Evolutionary conservation across 495 filamentous ascomycete genomes (phyloP), one percentile per base, ranked within the genome.

Genomic region (Trichocladium uniseriatum): DNA sequence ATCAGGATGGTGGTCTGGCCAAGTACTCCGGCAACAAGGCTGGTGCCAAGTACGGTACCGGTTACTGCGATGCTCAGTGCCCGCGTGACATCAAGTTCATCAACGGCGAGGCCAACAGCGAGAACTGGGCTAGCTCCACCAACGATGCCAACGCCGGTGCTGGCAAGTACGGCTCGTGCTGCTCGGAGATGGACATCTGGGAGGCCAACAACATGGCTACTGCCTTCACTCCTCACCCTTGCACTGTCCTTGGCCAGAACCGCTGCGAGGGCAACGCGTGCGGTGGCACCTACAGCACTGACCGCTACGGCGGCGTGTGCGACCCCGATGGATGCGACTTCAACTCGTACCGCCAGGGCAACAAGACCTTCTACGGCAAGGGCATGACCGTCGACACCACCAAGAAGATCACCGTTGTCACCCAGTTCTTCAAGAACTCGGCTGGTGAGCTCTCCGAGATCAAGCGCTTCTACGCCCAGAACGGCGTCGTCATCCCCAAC

Each of bases 261-360:
- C 70, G 76, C 53, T 87, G 84, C 69, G 62, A 66, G 21, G 69
- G 60, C n/a, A 57, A 69, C 48, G 41, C 27, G 3, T 78, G 74
- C 57, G 74, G 74, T 47, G 74, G 74, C 39, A 76, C 72, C 38
- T 75, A 75, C 64, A 69, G 65, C 43, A 51, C 52, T 21, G 64
- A 71, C 63, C 65, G 74, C 54, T 78, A 74, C 58, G 64, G 59
- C 48, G 80, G 76, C 42, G 73, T 78, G 46, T 89, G 85, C 61
- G 86, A 90, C 60, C 79, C 85, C 52, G 81, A 75, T 60, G 72
- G 72, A 36, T 89, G 85, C 65, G 84, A 87, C 61, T 86, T 83
- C 78, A 89, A 89, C 79, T 67, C 78, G 14, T 87, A 80, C 76
- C 78, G 77, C 54, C 69, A 77, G 69, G 82, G 83, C 46, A 71